These are phyloP conservation scores for Linum usitatissimum DNA, from an alignment of 345 rosid species.

Conservation along the genomic window DNA sequence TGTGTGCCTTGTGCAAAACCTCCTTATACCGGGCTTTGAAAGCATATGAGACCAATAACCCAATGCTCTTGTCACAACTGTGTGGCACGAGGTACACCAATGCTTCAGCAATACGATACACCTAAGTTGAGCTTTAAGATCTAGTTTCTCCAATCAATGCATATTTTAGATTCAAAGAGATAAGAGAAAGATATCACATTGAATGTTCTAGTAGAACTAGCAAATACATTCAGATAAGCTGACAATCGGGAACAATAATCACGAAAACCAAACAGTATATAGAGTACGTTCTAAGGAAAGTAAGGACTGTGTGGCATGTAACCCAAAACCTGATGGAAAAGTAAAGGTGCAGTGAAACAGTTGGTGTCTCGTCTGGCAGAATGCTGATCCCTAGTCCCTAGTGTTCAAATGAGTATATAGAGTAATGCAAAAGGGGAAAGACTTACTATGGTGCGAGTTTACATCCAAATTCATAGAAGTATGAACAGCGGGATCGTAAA, in stretches of 20 bases:
- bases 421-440: neutral
- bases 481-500: conserved; percentile 59
- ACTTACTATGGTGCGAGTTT: conserved; percentile 79
- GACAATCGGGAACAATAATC: neutral
- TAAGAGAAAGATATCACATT: neutral
- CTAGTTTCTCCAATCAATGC: neutral
- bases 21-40: conserved; percentile 70
- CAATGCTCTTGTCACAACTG: conserved; percentile 56
- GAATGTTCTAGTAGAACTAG: neutral
- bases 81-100: neutral
- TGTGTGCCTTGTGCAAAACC: conserved; percentile 65
- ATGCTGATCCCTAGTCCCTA: neutral
- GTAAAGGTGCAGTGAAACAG: neutral
- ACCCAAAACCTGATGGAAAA: too few species aligned
- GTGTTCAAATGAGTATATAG: neutral
- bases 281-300: neutral
- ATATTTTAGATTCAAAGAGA: too few species aligned
- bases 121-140: neutral
- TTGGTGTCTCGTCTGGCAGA: neutral
- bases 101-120: neutral
- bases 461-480: conserved; percentile 82
- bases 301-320: neutral
- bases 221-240: neutral
- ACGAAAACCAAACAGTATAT: neutral
- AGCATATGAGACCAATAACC: conserved; percentile 54